A percentile compares a stretch with the other conserved stretches of the same genome.
phyloP scores from a whole-genome alignment of 1,284 basidiomycete genomes.

The Trametes hirsuta region DNA sequence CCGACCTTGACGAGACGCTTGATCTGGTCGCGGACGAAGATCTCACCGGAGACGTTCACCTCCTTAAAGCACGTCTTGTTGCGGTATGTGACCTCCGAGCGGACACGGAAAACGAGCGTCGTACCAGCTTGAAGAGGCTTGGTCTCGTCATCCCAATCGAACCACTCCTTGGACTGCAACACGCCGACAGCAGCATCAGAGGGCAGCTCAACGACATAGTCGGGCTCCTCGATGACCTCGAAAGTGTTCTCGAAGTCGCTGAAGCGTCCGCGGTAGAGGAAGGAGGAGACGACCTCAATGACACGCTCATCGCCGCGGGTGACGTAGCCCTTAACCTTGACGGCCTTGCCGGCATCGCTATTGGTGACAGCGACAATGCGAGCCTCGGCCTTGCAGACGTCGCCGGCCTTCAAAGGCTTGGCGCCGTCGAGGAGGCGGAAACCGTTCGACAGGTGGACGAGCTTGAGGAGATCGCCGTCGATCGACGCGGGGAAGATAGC shows the following conservation, averaged over 20 bases:
- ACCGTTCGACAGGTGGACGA: slow-evolving; percentile 96
- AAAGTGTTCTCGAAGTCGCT: slow-evolving; percentile 95
- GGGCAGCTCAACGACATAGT: slow-evolving; percentile 80
- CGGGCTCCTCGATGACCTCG: slow-evolving; percentile 87
- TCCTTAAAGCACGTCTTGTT: slow-evolving; percentile 87
- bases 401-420: slow-evolving; percentile 80
- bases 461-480: slow-evolving; percentile 92
- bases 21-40: slow-evolving; percentile 85
- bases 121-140: slow-evolving; percentile 81
- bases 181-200: slow-evolving; percentile 88
- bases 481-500: slow-evolving; percentile 93
- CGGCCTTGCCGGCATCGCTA: slow-evolving; percentile 90
- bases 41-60: slow-evolving; percentile 83
- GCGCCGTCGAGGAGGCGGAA: slow-evolving; percentile 89
- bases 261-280: slow-evolving; percentile 97
- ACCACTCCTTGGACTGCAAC: slow-evolving; percentile 96
- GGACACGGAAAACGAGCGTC: slow-evolving; percentile 87
- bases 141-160: slow-evolving; percentile 89
- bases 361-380: slow-evolving; percentile 90
- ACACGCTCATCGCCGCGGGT: slow-evolving; percentile 77
- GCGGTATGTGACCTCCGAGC: slow-evolving; percentile 88
- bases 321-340: slow-evolving; percentile 90
- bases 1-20: slow-evolving; percentile 90
- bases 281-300: slow-evolving; percentile 93
- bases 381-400: slow-evolving; percentile 90